Evolutionary conservation across 768 basidiomycete species (phyloP), one percentile per base, ranked within the genome.

Genomic region (Myochromella boudieri): DNA sequence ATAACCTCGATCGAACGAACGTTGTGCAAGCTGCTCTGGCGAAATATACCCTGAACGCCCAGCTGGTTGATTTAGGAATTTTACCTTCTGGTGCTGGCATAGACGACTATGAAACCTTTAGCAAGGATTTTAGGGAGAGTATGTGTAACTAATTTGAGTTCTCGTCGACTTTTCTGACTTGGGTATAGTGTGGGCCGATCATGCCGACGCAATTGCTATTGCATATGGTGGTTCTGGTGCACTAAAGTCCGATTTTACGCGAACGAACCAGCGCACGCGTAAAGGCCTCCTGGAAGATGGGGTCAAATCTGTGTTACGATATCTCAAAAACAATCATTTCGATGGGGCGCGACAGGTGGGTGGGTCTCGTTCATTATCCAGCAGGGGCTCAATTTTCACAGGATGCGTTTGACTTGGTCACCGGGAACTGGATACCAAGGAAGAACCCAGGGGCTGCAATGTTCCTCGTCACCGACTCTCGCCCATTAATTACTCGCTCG

Each of bases 221-320:
- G 94, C 95, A 0, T 99, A 99, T 67, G 89, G 85, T 37, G 97
- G 97, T 15, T 94, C 95, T 24, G 95, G 90, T 10, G 97, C 97
- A 1, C 67, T 99, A 56, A 99, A 99, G 66, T 91, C 93, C 0
- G 97, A 98, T 66, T 97, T 93, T 62, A 98, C 95, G 14, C 77
- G 95, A 41, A 97, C 94, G 1, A 94, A 92, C 58, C 86, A 87
- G 64, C 78, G 97, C 26, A 94, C 93, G 2, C 80, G 71, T 42
- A 80, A 84, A 50, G 97, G 97, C 25, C 63, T 69, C 20, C 57
- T 97, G 29, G 84, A 93, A 58, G 97, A 99, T 66, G 90, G 90
- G 0, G 75, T 81, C 65, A 98, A 97, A 64, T 86, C 87, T 18
- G 63, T 82, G 0, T 73, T 82, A 68, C 81, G 97, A 51, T 99